A percentile compares a stretch with the other conserved stretches of the same genome.
phyloP scores from a whole-genome alignment of 2,329 filamentous ascomycete genomes.

The Clonostachys rosea region DNA sequence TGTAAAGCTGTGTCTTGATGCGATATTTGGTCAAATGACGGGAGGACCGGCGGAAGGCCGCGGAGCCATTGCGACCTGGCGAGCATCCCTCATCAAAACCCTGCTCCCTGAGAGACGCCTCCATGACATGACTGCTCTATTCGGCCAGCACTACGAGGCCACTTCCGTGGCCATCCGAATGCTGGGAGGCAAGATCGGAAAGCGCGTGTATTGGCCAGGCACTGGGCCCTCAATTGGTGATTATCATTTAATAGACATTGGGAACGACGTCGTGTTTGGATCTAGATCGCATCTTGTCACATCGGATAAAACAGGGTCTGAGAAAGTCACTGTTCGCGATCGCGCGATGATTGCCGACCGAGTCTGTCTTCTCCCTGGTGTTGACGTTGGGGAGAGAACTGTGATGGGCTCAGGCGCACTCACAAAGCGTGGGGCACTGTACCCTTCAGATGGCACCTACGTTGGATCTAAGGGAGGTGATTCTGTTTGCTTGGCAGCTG shows the following conservation, averaged over 20 bases:
- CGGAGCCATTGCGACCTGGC: conserved; percentile 34
- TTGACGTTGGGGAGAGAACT: conserved; percentile 38
- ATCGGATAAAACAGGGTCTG: conserved; percentile 43
- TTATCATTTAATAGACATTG: conserved; percentile 49
- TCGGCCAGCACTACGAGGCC: conserved; percentile 50
- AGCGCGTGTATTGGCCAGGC: conserved; percentile 52
- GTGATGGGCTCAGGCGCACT: conserved; percentile 51
- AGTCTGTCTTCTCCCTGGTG: conserved; percentile 45
- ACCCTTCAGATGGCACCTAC: conserved; percentile 39
- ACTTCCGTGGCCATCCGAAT: conserved; percentile 44
- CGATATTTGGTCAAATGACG: conserved; percentile 26
- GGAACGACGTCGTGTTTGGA: conserved; percentile 56
- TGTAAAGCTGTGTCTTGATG: conserved; percentile 33
- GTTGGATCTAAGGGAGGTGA: conserved; percentile 48
- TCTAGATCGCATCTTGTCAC: conserved; percentile 49
- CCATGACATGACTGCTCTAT: conserved; percentile 41
- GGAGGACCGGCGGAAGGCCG: conserved; percentile 19
- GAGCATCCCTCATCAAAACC: conserved; percentile 34
- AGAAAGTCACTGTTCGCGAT: conserved; percentile 37
- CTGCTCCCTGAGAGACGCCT: conserved; percentile 37
- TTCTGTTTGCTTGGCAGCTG: conserved; percentile 33
- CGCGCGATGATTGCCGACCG: conserved; percentile 53
- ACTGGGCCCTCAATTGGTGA: conserved; percentile 48
- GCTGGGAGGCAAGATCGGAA: conserved; percentile 46
- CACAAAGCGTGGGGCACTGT: conserved; percentile 36